Conservation (phyloP, 257 asterid species). For the Plectranthus barbatus region DNA sequence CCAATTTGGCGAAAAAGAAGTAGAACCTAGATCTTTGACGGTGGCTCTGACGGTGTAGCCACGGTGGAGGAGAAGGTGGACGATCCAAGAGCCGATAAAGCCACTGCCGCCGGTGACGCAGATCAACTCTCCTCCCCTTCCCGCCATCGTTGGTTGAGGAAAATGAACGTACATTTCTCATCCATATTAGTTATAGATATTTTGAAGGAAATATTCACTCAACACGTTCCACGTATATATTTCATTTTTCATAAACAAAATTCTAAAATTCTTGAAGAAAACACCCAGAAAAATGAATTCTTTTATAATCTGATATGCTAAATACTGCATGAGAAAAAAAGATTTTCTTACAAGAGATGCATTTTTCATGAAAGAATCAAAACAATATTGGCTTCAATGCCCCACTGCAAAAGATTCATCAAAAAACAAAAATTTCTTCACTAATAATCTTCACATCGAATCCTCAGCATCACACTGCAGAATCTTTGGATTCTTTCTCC, state of each 20-base stretch:
- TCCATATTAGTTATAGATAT: too few relatives aligned
- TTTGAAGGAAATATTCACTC: too few relatives aligned
- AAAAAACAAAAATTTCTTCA: conserved; percentile 8
- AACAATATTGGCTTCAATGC: not conserved
- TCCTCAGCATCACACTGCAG: conserved; percentile 21
- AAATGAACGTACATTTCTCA: too few relatives aligned
- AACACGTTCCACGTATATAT: too few relatives aligned
- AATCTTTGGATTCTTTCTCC: conserved; percentile 51
- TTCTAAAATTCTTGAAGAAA: too few relatives aligned
- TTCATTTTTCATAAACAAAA: too few relatives aligned
- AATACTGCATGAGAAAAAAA: not conserved
- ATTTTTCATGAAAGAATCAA: conserved; percentile 8
- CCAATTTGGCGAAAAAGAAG: not conserved
- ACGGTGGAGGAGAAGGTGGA: conserved; percentile 67
- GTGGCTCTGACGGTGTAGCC: conserved; percentile 92
- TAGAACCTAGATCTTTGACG: conserved; percentile 53
- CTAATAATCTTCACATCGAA: conserved; percentile 4
- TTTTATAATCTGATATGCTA: not conserved
- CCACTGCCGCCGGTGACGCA: conserved; percentile 94
- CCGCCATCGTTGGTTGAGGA: not conserved
- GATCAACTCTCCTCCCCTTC: conserved; percentile 38
- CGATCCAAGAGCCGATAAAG: conserved; percentile 68
- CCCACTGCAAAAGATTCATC: conserved; percentile 1
- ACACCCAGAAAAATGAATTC: too few relatives aligned
- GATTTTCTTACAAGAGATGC: conserved; percentile 7